Evolutionary conservation across 768 basidiomycete species (phyloP).

Genomic region (Gymnopilus junonius): DNA sequence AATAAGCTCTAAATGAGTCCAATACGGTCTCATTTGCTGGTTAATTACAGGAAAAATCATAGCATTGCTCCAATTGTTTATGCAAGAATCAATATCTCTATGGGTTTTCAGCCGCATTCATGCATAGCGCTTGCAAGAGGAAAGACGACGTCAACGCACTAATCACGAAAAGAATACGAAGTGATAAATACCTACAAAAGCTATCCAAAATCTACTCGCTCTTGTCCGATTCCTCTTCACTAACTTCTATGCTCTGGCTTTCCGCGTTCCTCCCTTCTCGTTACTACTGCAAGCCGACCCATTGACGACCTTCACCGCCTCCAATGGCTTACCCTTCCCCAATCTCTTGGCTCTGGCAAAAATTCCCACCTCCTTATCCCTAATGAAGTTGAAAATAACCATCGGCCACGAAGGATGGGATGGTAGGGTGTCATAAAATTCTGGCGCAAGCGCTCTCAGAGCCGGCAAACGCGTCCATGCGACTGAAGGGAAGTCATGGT

Average conservation of each 20-base stretch:
- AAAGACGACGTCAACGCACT: neutral
- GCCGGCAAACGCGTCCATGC: slow-evolving; percentile 93
- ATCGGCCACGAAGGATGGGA: slow-evolving; percentile 93
- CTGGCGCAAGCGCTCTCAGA: slow-evolving; percentile 82
- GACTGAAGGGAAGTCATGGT: slow-evolving; percentile 97
- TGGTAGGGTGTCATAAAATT: slow-evolving; percentile 90
- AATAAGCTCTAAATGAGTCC: too few species aligned
- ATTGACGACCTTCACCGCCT: neutral
- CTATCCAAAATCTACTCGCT: slow-evolving; percentile 19
- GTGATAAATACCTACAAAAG: neutral
- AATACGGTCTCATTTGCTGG: too few species aligned
- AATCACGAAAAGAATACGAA: neutral
- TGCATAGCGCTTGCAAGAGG: neutral
- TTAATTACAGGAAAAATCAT: neutral
- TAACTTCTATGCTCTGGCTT: slow-evolving; percentile 1
- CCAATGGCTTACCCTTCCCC: slow-evolving; percentile 36
- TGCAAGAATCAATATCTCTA: neutral
- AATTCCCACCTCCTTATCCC: slow-evolving; percentile 86
- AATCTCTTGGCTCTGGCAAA: slow-evolving; percentile 86
- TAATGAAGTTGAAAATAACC: slow-evolving; percentile 93
- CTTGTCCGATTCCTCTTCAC: slow-evolving; percentile 28
- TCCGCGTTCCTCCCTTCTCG: neutral
- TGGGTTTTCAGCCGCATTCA: neutral
- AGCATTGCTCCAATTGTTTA: neutral
- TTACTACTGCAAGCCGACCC: neutral